These are phyloP conservation scores for Conidiobolus incongruus DNA, from an alignment of 371 early-diverging fungal genomes.

Conservation along the genomic window DNA sequence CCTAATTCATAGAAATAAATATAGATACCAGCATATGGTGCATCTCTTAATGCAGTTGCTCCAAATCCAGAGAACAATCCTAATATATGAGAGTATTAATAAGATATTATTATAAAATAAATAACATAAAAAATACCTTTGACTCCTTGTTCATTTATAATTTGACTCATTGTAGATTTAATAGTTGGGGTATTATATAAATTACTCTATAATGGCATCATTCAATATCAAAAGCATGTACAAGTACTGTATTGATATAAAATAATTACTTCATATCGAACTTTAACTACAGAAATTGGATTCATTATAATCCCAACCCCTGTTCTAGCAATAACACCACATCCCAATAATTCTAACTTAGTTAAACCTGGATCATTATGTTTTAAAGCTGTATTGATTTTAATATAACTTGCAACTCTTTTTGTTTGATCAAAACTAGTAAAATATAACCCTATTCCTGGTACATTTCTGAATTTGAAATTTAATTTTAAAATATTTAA, in stretches of 20 bases:
- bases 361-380: constrained; percentile 9
- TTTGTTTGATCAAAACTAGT: constrained; percentile 19
- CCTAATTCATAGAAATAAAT: constrained; percentile 70
- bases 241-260: too few relatives aligned
- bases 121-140: constrained; percentile 13
- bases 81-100: constrained; percentile 6
- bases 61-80: constrained; percentile 78
- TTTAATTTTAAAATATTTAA: background rate
- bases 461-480: constrained; percentile 34
- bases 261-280: constrained; percentile 72
- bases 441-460: constrained; percentile 69
- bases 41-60: constrained; percentile 81
- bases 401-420: constrained; percentile 10
- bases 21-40: constrained; percentile 90
- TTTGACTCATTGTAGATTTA: constrained; percentile 14
- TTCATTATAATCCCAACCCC: constrained; percentile 73
- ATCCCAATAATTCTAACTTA: constrained; percentile 40
- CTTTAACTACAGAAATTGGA: constrained; percentile 87
- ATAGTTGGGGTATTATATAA: constrained; percentile 16
- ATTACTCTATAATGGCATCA: too few relatives aligned
- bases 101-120: background rate
- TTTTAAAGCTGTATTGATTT: constrained; percentile 7
- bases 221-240: too few relatives aligned
- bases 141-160: constrained; percentile 28
- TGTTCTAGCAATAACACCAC: constrained; percentile 66